Evolutionary conservation across 371 early-diverging fungal genomes (phyloP), one percentile per base, ranked within the genome.

Genomic region (Blastocladiella emersonii): DNA sequence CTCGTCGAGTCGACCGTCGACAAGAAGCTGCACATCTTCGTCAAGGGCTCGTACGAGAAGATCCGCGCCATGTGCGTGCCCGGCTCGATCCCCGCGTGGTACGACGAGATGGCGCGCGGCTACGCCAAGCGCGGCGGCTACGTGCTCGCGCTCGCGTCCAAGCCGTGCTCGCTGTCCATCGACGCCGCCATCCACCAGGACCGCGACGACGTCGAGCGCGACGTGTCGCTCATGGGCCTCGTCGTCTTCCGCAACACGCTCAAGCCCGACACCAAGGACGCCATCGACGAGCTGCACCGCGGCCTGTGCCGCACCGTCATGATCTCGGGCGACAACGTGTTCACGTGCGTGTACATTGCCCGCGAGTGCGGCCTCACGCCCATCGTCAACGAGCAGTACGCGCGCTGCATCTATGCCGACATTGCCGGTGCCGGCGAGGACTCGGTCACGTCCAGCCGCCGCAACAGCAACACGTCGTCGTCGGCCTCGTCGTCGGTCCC

Each of bases 241-340:
- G 67, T 92, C 3, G 74, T 93, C 51, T 91, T 95, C 72, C 80
- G 85, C 57, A 93, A 94, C 71, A 71, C 82, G 66, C 73, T 92
- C 25, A 93, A 92, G 69, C 70, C 68, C 17, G 90, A 88, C 64
- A 85, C 92, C 0, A 66, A 68, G 1, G 70, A 68, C 7, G 87
- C 87, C 1, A 80, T 95, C 39, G 64, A 69, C 6, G 80, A 82
- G 62, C 82, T 95, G 41, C 81, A 83, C 55, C 70, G 71, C 5
- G 92, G 90, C 1, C 85, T 81, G 57, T 83, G 86, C 25, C 82
- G 89, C 44, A 72, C 74, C 25, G 84, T 91, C 6, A 96, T 96
- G 90, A 87, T 91, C 64, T 94, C 96, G 3, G 96, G 96, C 55
- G 96, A 95, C 71, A 86, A 86, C 45, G 85, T 90, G 10, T 74